Base-by-base conservation (phyloP, 768 basidiomycete genomes). In the Boletus sensibilis region DNA sequence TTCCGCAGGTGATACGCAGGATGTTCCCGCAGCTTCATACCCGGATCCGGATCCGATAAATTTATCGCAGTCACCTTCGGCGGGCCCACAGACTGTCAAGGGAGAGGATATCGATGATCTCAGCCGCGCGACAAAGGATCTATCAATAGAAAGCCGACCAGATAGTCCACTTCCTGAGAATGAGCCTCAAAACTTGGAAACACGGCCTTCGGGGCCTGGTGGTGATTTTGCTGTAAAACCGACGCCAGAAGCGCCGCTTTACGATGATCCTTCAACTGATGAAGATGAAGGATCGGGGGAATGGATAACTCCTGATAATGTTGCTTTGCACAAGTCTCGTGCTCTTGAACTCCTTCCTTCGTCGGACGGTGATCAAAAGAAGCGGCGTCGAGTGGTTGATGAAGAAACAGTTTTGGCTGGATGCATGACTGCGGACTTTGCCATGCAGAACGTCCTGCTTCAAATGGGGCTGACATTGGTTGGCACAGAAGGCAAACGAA, bases 391-490 rank as follows among this genome's bases (percentile, higher is more conserved):
- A 47, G 67, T 66, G 57, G 67, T 64, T 64, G 70, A 76, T 40
- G 70, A 78, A 18, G 74, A 77, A 43, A 38, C 61, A 0, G 64
- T 96, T 44, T 79, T 78, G 50, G 85, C 83, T 6, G 97, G 94
- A 18, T 97, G 95, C 69, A 94, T 98, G 90, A 98, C 97, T 10
- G 92, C 92, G 21, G 97, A 99, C 81, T 98, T 94, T 71, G 97
- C 97, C 18, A 97, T 99, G 87, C 97, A 99, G 74, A 99, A 99
- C 66, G 92, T 98, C 21, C 74, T 96, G 60, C 73, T 99, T 49
- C 95, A 97, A 71, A 94, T 98, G 90, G 90, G 90, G 0, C 74
- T 99, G 59, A 90, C 87, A 58, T 79, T 98, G 29, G 86, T 99
- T 12, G 87, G 94, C 10, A 82, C 90, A 8, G 93, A 94, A 59